A percentile compares a stretch with the other conserved stretches of the same genome.
Conservation (phyloP, 1,284 basidiomycete species). For the Trichosporon faecale region DNA sequence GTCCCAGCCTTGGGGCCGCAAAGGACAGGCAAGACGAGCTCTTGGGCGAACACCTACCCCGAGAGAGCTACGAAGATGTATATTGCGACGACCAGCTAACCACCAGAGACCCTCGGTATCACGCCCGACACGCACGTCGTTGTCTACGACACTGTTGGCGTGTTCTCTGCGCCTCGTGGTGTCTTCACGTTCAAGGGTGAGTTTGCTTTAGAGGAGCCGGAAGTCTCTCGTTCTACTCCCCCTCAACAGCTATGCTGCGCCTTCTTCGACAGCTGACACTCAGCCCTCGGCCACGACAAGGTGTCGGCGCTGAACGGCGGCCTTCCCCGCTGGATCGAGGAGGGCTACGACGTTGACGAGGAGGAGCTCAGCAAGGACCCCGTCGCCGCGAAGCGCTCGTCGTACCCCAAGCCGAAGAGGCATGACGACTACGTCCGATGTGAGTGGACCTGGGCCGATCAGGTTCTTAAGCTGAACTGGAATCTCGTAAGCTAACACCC, state of each 20-base stretch:
- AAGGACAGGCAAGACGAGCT: no score
- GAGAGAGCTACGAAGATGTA: no score
- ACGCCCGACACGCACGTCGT: conserved; percentile 73
- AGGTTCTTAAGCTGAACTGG: not conserved
- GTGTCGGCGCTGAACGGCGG: conserved; percentile 87
- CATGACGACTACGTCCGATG: conserved; percentile 58
- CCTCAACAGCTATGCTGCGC: no score
- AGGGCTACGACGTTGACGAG: conserved; percentile 65
- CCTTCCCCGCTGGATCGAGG: conserved; percentile 74
- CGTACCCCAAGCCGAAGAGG: not conserved
- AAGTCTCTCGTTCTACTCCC: no score
- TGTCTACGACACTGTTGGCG: conserved; percentile 80
- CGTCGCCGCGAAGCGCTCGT: not conserved
- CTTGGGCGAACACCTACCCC: no score
- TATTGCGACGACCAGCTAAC: no score
- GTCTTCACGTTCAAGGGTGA: conserved; percentile 79
- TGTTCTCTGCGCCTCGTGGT: conserved; percentile 86
- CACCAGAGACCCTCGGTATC: conserved; percentile 70
- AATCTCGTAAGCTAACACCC: conserved; percentile 3
- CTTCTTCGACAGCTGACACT: no score
- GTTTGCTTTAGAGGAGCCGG: conserved; percentile 22
- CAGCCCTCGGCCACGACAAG: conserved; percentile 74
- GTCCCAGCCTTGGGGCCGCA: no score
- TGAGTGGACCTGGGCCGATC: conserved; percentile 48
- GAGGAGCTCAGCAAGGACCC: conserved; percentile 36